Evolutionary conservation across 306 rosid species (phyloP).

Genomic region (Trifolium subterraneum): DNA sequence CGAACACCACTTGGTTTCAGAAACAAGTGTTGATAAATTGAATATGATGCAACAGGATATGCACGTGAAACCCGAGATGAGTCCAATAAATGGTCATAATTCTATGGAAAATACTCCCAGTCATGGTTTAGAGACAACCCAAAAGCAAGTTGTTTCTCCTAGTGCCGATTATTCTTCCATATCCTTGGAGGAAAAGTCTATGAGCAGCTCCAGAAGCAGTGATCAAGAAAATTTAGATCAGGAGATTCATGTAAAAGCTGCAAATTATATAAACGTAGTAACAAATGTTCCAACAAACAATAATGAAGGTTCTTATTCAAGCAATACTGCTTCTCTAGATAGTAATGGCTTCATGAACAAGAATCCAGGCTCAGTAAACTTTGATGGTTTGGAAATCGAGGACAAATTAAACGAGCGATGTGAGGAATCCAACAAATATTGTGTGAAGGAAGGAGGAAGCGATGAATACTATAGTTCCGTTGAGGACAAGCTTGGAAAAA

Average conservation of each 20-base stretch:
- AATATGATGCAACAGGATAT: constrained; percentile 50
- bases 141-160: constrained; percentile 45
- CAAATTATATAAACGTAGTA: constrained; percentile 24
- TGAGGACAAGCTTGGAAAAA: constrained; percentile 50
- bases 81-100: constrained; percentile 63
- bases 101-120: constrained; percentile 35
- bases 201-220: constrained; percentile 48
- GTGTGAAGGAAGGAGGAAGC: constrained; percentile 43
- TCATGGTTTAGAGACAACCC: constrained; percentile 47
- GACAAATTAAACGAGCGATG: constrained; percentile 41
- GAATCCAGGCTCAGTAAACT: constrained; percentile 34
- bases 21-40: constrained; percentile 52
- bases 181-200: constrained; percentile 51
- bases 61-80: constrained; percentile 47
- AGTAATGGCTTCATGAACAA: constrained; percentile 21
- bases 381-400: constrained; percentile 30
- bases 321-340: constrained; percentile 35
- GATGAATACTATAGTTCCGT: constrained; percentile 43
- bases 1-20: constrained; percentile 49
- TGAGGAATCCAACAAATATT: constrained; percentile 47
- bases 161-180: constrained; percentile 56
- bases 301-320: constrained; percentile 40
- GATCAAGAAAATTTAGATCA: constrained; percentile 42
- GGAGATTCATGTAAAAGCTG: constrained; percentile 44
- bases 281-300: constrained; percentile 38